Percentiles rank a stretch among this genome's conserved stretches.
phyloP scores from a whole-genome alignment of 1,139 yeast species.

The Meyerozyma smithsonii region DNA sequence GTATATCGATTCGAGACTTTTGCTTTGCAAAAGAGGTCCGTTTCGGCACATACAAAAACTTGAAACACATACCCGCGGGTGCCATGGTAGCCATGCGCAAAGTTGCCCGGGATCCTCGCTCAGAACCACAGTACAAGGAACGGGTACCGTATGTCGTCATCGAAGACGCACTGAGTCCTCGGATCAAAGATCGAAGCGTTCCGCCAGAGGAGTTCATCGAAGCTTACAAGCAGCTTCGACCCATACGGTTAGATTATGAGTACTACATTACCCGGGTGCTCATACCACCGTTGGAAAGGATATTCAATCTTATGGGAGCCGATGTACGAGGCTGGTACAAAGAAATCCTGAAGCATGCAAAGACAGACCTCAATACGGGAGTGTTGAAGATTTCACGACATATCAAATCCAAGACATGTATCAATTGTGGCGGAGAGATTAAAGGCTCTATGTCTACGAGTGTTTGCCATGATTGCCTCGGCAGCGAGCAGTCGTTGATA shows the following conservation, averaged over 20 bases:
- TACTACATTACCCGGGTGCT: slow-evolving; percentile 80
- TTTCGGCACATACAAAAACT: slow-evolving; percentile 75
- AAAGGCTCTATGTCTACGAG: slow-evolving; percentile 4
- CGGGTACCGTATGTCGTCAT: slow-evolving; percentile 83
- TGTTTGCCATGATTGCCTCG: slow-evolving; percentile 21
- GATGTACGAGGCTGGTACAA: slow-evolving; percentile 73
- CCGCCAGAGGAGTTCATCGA: slow-evolving; percentile 68
- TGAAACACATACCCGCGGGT: slow-evolving; percentile 79
- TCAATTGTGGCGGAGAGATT: slow-evolving; percentile 20
- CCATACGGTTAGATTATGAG: slow-evolving; percentile 61
- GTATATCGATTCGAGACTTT: slow-evolving; percentile 71
- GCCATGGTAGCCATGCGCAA: slow-evolving; percentile 70
- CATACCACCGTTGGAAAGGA: slow-evolving; percentile 83
- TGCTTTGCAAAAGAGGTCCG: slow-evolving; percentile 90
- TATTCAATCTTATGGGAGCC: slow-evolving; percentile 80
- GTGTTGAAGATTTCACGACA: slow-evolving; percentile 12
- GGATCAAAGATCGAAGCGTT: slow-evolving; percentile 75
- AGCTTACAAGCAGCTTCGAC: slow-evolving; percentile 27
- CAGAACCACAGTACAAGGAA: slow-evolving; percentile 84
- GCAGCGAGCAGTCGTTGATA: slow-evolving; percentile 17
- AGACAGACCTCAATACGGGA: slow-evolving; percentile 5
- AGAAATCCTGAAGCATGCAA: slow-evolving; percentile 51
- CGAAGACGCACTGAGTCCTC: slow-evolving; percentile 56
- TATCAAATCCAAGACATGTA: slow-evolving; percentile 19
- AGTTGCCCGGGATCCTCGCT: slow-evolving; percentile 60